A percentile compares a stretch with the other conserved stretches of the same genome.
Evolutionary conservation across 495 filamentous ascomycete species (phyloP).

Genomic region (Neurospora pannonica): DNA sequence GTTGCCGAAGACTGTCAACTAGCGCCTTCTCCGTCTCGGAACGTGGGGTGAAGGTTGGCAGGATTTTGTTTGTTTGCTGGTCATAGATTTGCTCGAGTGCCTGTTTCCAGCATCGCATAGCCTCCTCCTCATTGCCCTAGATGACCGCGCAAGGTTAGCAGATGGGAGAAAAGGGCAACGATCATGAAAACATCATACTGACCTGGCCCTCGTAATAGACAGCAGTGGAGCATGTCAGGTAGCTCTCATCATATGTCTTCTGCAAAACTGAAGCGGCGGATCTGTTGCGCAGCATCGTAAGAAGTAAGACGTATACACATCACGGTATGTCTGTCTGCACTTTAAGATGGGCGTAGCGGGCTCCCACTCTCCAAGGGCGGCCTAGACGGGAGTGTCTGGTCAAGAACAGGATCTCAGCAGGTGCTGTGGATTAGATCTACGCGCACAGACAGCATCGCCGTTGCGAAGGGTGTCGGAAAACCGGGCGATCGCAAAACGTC

Average conservation of each 20-base stretch:
- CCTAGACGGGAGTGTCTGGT: neutral
- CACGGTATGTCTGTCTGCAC: conserved; percentile 1
- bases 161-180: neutral
- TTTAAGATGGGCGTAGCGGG: neutral
- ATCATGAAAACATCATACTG: conserved; percentile 6
- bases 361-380: neutral
- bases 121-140: conserved; percentile 87
- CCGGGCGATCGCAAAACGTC: neutral
- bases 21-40: conserved; percentile 80
- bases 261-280: conserved; percentile 65
- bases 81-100: conserved; percentile 88
- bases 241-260: conserved; percentile 96
- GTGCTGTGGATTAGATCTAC: neutral
- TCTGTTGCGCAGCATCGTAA: conserved; percentile 69
- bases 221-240: conserved; percentile 86
- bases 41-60: conserved; percentile 59
- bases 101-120: conserved; percentile 81
- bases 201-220: conserved; percentile 93
- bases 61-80: conserved; percentile 67
- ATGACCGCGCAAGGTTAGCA: conserved; percentile 9
- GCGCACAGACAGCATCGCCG: neutral
- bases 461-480: neutral
- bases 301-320: neutral
- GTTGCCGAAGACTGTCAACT: conserved; percentile 65
- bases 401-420: neutral